A percentile compares a stretch with the other conserved stretches of the same genome.
Evolutionary conservation across 495 filamentous ascomycete genomes (phyloP).

Genomic region (Penicillium roqueforti): DNA sequence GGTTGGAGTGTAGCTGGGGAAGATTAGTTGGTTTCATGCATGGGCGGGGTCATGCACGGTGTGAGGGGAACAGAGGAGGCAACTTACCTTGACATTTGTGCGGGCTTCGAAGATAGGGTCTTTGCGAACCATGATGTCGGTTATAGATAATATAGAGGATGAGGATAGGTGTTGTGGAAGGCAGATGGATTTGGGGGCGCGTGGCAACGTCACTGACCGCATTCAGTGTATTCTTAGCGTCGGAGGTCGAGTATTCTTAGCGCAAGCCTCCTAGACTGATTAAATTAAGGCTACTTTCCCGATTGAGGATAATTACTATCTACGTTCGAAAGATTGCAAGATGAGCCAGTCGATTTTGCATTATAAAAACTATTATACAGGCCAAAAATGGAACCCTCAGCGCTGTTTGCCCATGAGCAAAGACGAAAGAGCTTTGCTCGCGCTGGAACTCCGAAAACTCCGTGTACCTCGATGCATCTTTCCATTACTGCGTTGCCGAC

Average conservation of each 20-base stretch:
- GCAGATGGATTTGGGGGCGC: constrained; percentile 11
- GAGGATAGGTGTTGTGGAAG: constrained; percentile 4
- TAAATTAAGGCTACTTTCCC: neutral
- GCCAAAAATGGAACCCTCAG: constrained; percentile 18
- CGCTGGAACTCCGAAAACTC: constrained; percentile 42
- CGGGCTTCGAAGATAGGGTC: constrained; percentile 50
- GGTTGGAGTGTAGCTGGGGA: constrained; percentile 42
- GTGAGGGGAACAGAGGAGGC: neutral
- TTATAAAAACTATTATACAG: constrained; percentile 25
- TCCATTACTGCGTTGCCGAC: constrained; percentile 38
- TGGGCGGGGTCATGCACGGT: neutral
- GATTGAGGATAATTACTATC: neutral
- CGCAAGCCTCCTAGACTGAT: no score
- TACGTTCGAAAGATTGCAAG: neutral
- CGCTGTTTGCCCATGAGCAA: constrained; percentile 34
- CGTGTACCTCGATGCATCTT: constrained; percentile 30
- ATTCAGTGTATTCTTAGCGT: constrained; percentile 18
- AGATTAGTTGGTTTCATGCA: neutral
- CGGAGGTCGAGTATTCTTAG: no score
- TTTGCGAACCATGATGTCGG: constrained; percentile 41
- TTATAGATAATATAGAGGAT: neutral
- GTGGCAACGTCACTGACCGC: constrained; percentile 31
- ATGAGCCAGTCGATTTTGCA: constrained; percentile 16
- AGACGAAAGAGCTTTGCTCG: constrained; percentile 34
- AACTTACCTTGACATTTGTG: constrained; percentile 46